Conservation (phyloP, 257 asterid genomes). For the Fraxinus americana region DNA sequence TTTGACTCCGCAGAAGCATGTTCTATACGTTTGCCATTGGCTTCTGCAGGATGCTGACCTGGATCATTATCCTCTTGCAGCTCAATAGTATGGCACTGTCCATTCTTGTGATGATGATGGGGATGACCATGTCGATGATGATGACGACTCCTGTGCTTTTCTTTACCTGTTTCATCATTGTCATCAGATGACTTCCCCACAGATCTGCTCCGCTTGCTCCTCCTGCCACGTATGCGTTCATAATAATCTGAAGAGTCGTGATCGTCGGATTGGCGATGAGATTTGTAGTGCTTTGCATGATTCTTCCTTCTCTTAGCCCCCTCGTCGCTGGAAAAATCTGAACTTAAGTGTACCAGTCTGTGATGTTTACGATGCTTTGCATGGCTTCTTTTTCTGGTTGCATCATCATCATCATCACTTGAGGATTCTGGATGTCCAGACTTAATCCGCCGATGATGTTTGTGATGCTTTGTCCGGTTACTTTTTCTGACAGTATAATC, state of each 20-base stretch:
- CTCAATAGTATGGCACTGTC: conserved; percentile 19
- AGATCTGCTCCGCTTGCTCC: conserved; percentile 41
- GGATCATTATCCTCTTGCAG: conserved; percentile 2
- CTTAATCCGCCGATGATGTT: conserved; percentile 36
- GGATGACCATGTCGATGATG: conserved; percentile 32
- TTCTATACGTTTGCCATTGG: neutral
- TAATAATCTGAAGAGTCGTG: conserved; percentile 56
- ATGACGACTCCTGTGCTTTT: conserved; percentile 28
- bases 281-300: conserved; percentile 43
- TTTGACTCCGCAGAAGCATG: conserved; percentile 22
- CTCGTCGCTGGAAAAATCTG: conserved; percentile 52
- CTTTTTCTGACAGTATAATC: conserved; percentile 28
- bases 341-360: conserved; percentile 33
- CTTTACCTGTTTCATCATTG: conserved; percentile 35
- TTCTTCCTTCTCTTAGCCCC: conserved; percentile 33
- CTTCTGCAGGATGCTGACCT: conserved; percentile 5
- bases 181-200: conserved; percentile 46
- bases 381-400: conserved; percentile 40
- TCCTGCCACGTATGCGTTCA: conserved; percentile 30
- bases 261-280: conserved; percentile 33
- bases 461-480: conserved; percentile 34
- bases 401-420: conserved; percentile 42
- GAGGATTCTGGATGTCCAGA: conserved; percentile 41
- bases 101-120: conserved; percentile 30
- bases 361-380: conserved; percentile 46